Base-by-base conservation (phyloP, 148 eudicot species). In the Vaccinium corymbosum region DNA sequence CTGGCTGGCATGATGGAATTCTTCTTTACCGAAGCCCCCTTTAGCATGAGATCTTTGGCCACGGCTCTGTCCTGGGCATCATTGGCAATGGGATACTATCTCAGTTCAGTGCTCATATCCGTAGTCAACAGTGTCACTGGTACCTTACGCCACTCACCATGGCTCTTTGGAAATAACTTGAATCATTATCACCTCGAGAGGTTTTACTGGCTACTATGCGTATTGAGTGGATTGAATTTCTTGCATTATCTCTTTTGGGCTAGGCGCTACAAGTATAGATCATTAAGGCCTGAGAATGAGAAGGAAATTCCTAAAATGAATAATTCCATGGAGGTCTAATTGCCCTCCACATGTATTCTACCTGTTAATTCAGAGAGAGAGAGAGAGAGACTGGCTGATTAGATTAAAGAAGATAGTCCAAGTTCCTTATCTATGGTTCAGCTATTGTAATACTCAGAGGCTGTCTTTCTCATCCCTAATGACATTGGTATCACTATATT, bases 31-130 rank as follows among this genome's bases (percentile, higher is more conserved):
- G 98, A 95, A 78, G 93, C 98, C 0, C 98, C 98, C 25, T 78
- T 81, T 51, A 92, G 95, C 81, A 91, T 94, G 98, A 93, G 94
- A 78, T 95, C 98, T 4, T 83, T 95, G 86, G 95, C 98, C 71
- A 94, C 96, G 0, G 88, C 98, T 29, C 95, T 95, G 29, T 94
- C 98, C 2, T 95, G 98, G 98, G 93, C 94, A 7, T 95, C 98
- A 32, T 81, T 95, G 64, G 98, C 98, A 53, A 87, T 94, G 84
- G 98, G 98, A 0, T 95, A 95, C 86, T 95, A 93, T 81, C 86
- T 95, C n/a, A 95, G 98, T 88, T 94, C 98, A 1, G 92, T 89
- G 35, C 90, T 95, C 20, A 94, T 95, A 27, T 74, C 93, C 1
- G 20, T 93, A 8, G 91, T 95, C 81, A 94, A 94, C 77, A 87